Conservation (phyloP, 2,329 filamentous ascomycete species). For the Venturia asperata region DNA sequence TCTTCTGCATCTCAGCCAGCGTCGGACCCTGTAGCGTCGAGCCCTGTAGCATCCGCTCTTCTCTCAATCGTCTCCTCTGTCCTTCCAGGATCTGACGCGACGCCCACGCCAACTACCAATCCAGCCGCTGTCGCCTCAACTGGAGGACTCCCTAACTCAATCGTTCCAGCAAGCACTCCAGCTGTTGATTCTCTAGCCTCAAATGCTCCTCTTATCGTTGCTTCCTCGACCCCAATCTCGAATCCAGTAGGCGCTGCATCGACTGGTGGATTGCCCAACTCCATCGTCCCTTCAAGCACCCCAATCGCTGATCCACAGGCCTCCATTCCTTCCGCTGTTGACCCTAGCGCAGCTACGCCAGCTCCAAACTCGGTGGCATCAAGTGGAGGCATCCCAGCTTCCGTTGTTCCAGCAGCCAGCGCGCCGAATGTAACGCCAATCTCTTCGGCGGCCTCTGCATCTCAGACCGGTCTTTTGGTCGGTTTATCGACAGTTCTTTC, state of each 20-base stretch:
- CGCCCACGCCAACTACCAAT: not conserved
- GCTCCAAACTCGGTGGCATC: not conserved
- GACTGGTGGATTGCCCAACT: not conserved
- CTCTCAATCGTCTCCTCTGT: not conserved
- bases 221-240: not conserved
- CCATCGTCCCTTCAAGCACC: not conserved
- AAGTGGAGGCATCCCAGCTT: not conserved
- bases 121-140: not conserved
- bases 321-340: not conserved
- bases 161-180: slow-evolving; percentile 1
- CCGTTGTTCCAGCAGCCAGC: not conserved
- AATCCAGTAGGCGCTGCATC: not conserved
- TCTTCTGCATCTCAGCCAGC: not conserved
- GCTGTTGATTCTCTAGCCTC: not conserved
- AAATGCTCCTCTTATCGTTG: not conserved
- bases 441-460: not conserved
- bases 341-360: not conserved
- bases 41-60: not conserved
- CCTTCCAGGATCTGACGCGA: not conserved
- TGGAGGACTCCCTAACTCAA: not conserved
- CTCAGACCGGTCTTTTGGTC: slow-evolving; percentile 1
- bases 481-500: slow-evolving; percentile 9
- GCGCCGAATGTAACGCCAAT: not conserved
- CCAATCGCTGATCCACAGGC: not conserved
- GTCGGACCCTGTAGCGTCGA: no score